These are phyloP conservation scores for Bisporella sp. DNA, from an alignment of 2,329 filamentous ascomycete species.

Conservation along the genomic window DNA sequence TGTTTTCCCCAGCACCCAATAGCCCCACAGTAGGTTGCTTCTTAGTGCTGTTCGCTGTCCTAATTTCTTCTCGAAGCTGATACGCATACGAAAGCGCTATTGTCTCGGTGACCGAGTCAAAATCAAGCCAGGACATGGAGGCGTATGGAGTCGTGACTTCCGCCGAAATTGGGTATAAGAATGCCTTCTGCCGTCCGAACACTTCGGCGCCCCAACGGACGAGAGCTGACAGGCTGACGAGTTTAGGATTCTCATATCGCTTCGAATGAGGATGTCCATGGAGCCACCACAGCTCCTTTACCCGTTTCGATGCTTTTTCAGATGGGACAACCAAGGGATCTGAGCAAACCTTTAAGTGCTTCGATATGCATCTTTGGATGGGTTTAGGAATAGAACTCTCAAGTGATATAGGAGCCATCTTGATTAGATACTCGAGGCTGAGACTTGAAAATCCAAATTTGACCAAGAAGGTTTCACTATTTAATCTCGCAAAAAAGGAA, in stretches of 20 bases:
- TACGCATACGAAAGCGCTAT: conserved; percentile 20
- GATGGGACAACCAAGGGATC: conserved; percentile 22
- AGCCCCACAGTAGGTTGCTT: conserved; percentile 26
- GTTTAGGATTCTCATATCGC: conserved; percentile 22
- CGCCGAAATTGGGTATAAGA: conserved; percentile 19
- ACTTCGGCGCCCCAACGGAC: conserved; percentile 20
- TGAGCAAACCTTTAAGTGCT: conserved; percentile 14
- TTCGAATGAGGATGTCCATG: conserved; percentile 26
- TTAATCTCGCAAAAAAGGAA: too few relatives aligned
- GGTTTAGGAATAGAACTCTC: background rate
- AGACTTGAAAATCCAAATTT: too few relatives aligned
- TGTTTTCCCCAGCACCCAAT: conserved; percentile 21
- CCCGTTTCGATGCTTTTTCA: conserved; percentile 15
- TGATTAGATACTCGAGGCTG: background rate
- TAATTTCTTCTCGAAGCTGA: conserved; percentile 18
- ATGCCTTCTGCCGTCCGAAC: conserved; percentile 20
- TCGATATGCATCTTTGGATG: background rate
- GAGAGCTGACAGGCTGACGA: conserved; percentile 24
- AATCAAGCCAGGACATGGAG: conserved; percentile 23
- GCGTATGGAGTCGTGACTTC: conserved; percentile 14
- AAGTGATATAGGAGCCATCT: background rate
- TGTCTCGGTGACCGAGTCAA: conserved; percentile 19
- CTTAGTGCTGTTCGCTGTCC: conserved; percentile 15
- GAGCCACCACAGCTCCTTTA: conserved; percentile 24
- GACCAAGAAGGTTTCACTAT: too few relatives aligned